phyloP scores from a whole-genome alignment of 306 rosid genomes.

The Notholithocarpus densiflorus region DNA sequence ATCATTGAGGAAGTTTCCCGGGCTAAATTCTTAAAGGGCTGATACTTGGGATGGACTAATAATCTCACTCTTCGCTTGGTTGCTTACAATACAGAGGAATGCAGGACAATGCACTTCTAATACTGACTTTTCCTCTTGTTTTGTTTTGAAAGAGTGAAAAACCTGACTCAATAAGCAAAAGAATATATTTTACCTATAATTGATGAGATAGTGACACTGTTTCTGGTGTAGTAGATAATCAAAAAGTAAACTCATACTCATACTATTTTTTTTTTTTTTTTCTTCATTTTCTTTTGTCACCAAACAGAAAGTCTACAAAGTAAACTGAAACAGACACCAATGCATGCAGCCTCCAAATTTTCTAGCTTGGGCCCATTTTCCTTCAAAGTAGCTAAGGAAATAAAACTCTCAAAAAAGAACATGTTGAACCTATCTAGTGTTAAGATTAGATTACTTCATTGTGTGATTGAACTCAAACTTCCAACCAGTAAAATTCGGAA shows the following conservation, averaged over 20 bases:
- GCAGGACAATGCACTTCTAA: background rate
- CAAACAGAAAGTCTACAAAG: background rate
- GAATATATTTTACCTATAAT: background rate
- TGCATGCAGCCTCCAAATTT: too few relatives aligned
- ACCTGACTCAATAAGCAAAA: background rate
- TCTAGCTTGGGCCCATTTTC: background rate
- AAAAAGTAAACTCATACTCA: background rate
- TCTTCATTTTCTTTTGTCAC: background rate
- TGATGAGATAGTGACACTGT: background rate
- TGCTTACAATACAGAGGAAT: background rate
- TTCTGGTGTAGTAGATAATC: background rate
- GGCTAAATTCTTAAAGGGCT: too few relatives aligned
- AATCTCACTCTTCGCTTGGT: background rate
- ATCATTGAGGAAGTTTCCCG: too few relatives aligned
- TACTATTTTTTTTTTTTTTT: background rate
- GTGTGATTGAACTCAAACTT: too few relatives aligned
- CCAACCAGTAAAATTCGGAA: too few relatives aligned
- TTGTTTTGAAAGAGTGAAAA: background rate
- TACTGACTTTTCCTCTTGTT: background rate
- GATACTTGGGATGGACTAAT: too few relatives aligned
- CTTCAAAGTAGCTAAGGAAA: background rate
- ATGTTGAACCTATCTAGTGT: background rate
- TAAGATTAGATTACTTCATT: background rate
- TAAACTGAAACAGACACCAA: too few relatives aligned
- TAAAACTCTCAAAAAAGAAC: background rate